phyloP scores from a whole-genome alignment of 2,329 filamentous ascomycete genomes.

The Hirsutella rhossiliensis region DNA sequence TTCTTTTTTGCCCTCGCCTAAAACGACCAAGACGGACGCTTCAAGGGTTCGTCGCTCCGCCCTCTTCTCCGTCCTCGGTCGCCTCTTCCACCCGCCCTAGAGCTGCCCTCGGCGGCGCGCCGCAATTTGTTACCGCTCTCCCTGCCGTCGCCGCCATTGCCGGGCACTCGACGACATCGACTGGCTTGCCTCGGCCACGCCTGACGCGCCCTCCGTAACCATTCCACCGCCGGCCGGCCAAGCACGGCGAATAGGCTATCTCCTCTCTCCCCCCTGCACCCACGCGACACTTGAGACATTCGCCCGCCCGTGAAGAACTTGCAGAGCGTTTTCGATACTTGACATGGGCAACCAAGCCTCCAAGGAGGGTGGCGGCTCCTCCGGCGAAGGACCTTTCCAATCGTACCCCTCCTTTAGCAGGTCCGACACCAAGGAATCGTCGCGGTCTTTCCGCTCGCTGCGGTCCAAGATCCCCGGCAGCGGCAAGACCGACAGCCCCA shows the following conservation, averaged over 20 bases:
- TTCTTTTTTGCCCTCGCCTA: constrained; percentile 13
- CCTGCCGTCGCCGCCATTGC: not conserved
- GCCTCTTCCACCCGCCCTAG: constrained; percentile 42
- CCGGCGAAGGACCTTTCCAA: constrained; percentile 43
- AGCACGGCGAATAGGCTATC: not conserved
- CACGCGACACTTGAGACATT: constrained; percentile 17
- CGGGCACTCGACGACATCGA: not conserved
- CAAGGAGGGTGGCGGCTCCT: constrained; percentile 37
- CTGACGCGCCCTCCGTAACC: not conserved
- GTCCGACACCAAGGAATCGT: constrained; percentile 87
- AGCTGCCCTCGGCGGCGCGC: constrained; percentile 8
- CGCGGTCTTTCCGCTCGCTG: constrained; percentile 73
- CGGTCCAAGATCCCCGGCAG: constrained; percentile 79
- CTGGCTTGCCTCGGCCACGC: constrained; percentile 1
- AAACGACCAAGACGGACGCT: constrained; percentile 36
- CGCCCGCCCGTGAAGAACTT: not conserved
- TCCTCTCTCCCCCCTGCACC: constrained; percentile 8
- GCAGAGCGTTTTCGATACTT: constrained; percentile 4
- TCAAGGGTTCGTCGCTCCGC: constrained; percentile 32
- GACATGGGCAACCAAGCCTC: constrained; percentile 69
- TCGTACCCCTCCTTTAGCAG: constrained; percentile 86
- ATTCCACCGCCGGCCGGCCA: not conserved
- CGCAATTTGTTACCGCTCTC: not conserved
- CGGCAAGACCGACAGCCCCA: constrained; percentile 66
- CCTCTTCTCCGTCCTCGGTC: constrained; percentile 36